Evolutionary conservation across 2,329 filamentous ascomycete genomes (phyloP), one percentile per base, ranked within the genome.

Genomic region (Ophiostoma sp.): DNA sequence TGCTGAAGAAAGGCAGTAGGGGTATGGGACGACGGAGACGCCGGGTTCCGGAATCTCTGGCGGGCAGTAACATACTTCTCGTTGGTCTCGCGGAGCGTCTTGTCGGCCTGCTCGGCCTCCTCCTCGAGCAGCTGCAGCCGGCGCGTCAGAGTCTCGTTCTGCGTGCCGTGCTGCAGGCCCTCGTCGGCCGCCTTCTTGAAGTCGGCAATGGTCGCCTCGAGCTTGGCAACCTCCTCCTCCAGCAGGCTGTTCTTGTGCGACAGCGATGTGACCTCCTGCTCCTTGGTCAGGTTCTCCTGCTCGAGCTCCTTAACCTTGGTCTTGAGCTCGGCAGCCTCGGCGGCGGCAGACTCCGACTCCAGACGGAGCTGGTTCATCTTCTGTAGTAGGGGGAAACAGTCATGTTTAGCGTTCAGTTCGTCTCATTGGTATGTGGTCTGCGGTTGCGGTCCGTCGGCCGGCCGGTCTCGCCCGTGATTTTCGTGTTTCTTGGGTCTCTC

Each of bases 211-310:
- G 87, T 85, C 76, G 85, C 84, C 87, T 98, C 96, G 77, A 97
- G 88, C 88, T 97, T 97, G 87, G 98, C 95, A 78, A 97, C 91
- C 82, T 98, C 94, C 76, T 83, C 79, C 86, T 98, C 96, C 75
- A 98, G 92, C 75, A 97, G 88, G 80, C 91, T 90, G 86, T 97
- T 98, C 88, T 95, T 97, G 91, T 98, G 95, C 82, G 92, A 90
- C 80, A 98, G 90, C 71, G 96, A 98, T 78, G 93, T 97, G 84
- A 98, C 97, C 84, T 98, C 95, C 85, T 98, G 95, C 84, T 97
- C 92, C 86, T 99, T 95, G 77, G 98, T 89, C 72, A 85, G 83
- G 89, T 98, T 98, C 87, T 98, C 95, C 84, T 97, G 92, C 86
- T 99, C 95, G 76, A 98, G 89, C 71, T 85, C 83, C 89, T 98